Evolutionary conservation across 768 basidiomycete species (phyloP), one percentile per base, ranked within the genome.

Genomic region (Phanerochaete sordida): DNA sequence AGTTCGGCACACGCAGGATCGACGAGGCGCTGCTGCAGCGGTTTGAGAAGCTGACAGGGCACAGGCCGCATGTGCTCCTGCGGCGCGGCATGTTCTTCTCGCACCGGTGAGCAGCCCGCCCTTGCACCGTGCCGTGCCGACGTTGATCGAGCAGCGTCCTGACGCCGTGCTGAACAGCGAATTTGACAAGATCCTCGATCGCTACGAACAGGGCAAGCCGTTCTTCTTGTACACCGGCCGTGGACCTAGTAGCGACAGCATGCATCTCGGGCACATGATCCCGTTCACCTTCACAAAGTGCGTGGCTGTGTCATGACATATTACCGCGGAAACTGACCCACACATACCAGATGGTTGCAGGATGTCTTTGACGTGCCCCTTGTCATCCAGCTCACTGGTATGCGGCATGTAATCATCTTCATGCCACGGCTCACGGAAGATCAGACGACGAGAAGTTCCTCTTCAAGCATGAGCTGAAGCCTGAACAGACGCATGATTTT

Each of bases 191-290:
- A 97, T 99, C 56, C 77, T 99, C 60, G 94, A 97, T 74, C 88
- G 94, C 62, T 98, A 91, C 73, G 96, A 98, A 74, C 90, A 96
- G 69, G 88, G 92, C 16, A 97, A 98, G 73, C 97, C 95, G 2
- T 98, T 98, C 77, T 99, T 91, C 79, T 76, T 99, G 63, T 99
- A 99, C 74, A 99, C 97, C 1, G 97, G 97, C 31, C 85, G 97
- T 59, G 97, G 97, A 12, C 97, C 97, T 21, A 93, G 91, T 64
- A 96, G 93, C 68, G 93, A 93, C 70, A 95, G 93, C 69, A 90
- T 98, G 89, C 97, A 99, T 77, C 77, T 98, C 52, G 97, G 97
- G 19, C 97, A 99, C 72, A 90, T 95, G 89, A 87, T 98, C 53
- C 97, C 96, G 0, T 98, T 99, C 73, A 83, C 90, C 52, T 97